Evolutionary conservation across 352 stramenopile species (phyloP).

Genomic region (Pythium biforme): DNA sequence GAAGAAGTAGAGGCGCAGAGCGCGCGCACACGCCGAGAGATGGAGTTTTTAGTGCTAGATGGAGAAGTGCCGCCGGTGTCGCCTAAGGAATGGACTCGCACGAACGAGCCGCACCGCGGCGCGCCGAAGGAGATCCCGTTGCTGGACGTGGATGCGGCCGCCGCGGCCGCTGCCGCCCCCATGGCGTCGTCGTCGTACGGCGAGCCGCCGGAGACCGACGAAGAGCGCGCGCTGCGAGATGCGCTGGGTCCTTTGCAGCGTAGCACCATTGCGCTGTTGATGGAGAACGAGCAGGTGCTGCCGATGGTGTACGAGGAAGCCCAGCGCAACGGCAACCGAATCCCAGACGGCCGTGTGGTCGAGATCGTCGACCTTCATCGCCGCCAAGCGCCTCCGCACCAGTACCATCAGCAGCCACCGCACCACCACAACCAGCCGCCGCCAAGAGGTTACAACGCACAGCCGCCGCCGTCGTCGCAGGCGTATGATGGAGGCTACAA

Average conservation of each 20-base stretch:
- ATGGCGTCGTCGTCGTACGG: slow-evolving; percentile 4
- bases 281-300: slow-evolving; percentile 74
- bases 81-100: slow-evolving; percentile 76
- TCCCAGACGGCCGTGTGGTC: slow-evolving; percentile 69
- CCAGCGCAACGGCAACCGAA: slow-evolving; percentile 73
- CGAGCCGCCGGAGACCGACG: slow-evolving; percentile 39
- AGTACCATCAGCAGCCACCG: not conserved
- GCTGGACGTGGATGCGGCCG: slow-evolving; percentile 43
- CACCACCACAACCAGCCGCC: slow-evolving; percentile 10
- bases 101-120: slow-evolving; percentile 63
- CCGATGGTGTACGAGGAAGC: slow-evolving; percentile 79
- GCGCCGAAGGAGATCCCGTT: slow-evolving; percentile 63
- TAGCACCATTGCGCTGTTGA: slow-evolving; percentile 66
- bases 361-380: slow-evolving; percentile 75
- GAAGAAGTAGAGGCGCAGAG: slow-evolving; percentile 69
- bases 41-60: slow-evolving; percentile 82
- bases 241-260: slow-evolving; percentile 68
- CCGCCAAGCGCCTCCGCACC: slow-evolving; percentile 32
- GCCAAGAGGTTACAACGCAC: slow-evolving; percentile 11
- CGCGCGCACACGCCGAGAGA: slow-evolving; percentile 68
- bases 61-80: slow-evolving; percentile 73
- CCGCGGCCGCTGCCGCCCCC: slow-evolving; percentile 15
- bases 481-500: slow-evolving; percentile 22
- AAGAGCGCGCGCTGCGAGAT: slow-evolving; percentile 60
- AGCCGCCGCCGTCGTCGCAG: slow-evolving; percentile 13